Percentiles rank a stretch among this genome's conserved stretches.
These are phyloP conservation scores for Eryngium alpinum DNA, from an alignment of 140 eudicot species.

Conservation along the genomic window DNA sequence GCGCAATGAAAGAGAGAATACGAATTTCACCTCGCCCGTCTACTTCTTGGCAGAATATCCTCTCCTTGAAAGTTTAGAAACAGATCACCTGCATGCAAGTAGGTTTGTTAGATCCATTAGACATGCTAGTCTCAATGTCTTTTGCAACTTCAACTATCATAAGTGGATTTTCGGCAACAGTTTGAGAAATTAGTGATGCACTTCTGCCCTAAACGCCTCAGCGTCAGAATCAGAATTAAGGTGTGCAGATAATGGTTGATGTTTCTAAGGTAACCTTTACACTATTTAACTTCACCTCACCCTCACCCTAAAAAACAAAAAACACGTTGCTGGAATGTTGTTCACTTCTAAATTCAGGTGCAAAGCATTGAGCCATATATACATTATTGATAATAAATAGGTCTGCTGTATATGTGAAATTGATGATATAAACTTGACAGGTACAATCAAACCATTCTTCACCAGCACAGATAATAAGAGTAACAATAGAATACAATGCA, in stretches of 20 bases:
- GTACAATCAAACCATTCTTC: too few species aligned
- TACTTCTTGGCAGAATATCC: not conserved
- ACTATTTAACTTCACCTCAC: too few species aligned
- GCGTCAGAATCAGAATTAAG: not conserved
- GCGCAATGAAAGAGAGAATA: too few species aligned
- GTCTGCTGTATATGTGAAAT: too few species aligned
- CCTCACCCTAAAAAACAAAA: too few species aligned
- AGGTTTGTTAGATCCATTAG: conserved; percentile 43
- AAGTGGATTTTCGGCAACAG: conserved; percentile 55
- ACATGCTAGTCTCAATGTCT: conserved; percentile 43
- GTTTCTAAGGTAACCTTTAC: too few species aligned
- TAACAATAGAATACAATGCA: not conserved
- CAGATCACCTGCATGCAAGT: conserved; percentile 49
- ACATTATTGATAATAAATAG: too few species aligned
- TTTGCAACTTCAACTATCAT: conserved; percentile 60
- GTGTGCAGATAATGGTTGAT: not conserved
- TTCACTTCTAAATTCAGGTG: too few species aligned
- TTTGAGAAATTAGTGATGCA: conserved; percentile 60
- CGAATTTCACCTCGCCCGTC: not conserved
- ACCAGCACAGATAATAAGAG: too few species aligned
- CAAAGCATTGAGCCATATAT: too few species aligned
- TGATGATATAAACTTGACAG: too few species aligned
- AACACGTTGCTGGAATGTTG: too few species aligned
- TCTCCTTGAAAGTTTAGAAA: conserved; percentile 45
- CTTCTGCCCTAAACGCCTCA: conserved; percentile 49